Base-by-base conservation (phyloP, 345 rosid species). In the Euphorbia pulcherrima region DNA sequence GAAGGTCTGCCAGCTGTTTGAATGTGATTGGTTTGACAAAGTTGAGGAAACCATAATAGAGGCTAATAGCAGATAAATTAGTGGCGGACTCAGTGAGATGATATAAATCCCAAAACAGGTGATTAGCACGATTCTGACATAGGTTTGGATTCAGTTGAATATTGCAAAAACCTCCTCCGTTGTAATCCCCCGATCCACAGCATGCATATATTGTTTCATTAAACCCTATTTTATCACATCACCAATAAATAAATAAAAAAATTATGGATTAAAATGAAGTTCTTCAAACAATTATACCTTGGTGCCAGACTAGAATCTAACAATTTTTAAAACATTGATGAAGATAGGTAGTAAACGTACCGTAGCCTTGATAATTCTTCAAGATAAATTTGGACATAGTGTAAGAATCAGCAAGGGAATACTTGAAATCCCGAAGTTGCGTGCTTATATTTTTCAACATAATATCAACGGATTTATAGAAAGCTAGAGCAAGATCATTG, bases 391-490 rank as follows among this genome's bases (percentile, higher is more conserved):
- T 26, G 39, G 83, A 64, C 72, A 74, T 72, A 2, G 57, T n/a
- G 35, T 51, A 78, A 12, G 68, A 8, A 68, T 80, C 77, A 53
- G 67, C 86, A 3, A 80, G 41, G 1, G 88, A 82, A 57, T 75
- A 80, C 33, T 57, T 64, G 40, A 82, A 29, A 1, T 48, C 81
- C 26, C 40, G 70, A 53, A 65, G 26, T 35, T 61, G 23, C 5
- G 30, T 24, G 39, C 54, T 76, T 52, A 80, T 21, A 3, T 24
- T 33, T 21, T 17, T 0, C 17, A 79, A 37, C 16, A 71, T n/a
- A 14, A 17, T 12, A 7, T 57, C 50, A 4, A 65, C 14, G 2
- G 35, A 39, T 0, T 14, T 5, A 64, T 71, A 52, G 56, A 84
- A 69, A 20, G n/a, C 48, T 28, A 0, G 1, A 33, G 85, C 83